A percentile compares a stretch with the other conserved stretches of the same genome.
Conservation (phyloP, 2,329 filamentous ascomycete species). For the Gnomoniopsis smithogilvyi region DNA sequence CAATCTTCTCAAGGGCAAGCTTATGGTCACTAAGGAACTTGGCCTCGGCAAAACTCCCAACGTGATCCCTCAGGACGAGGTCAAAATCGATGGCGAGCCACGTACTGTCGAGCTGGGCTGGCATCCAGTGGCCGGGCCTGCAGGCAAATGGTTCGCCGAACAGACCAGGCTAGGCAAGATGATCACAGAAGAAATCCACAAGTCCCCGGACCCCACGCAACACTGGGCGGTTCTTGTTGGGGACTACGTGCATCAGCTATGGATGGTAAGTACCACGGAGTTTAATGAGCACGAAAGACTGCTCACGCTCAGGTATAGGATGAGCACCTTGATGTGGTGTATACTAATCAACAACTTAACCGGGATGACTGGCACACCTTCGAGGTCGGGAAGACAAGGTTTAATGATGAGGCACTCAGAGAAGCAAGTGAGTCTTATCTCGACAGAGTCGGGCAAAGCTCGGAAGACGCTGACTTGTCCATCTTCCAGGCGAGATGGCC, state of each 20-base stretch:
- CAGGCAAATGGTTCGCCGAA: slow-evolving; percentile 58
- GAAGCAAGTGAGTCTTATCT: slow-evolving; percentile 38
- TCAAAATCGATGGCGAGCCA: slow-evolving; percentile 32
- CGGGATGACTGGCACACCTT: slow-evolving; percentile 49
- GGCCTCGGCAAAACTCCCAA: slow-evolving; percentile 43
- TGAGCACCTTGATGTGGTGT: slow-evolving; percentile 54
- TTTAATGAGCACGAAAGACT: slow-evolving; percentile 1
- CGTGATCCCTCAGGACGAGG: slow-evolving; percentile 37
- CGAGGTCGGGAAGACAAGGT: slow-evolving; percentile 48
- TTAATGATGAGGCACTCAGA: slow-evolving; percentile 51
- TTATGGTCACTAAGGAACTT: slow-evolving; percentile 38
- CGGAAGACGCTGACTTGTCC: neutral
- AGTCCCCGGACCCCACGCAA: slow-evolving; percentile 56
- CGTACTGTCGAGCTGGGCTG: slow-evolving; percentile 52
- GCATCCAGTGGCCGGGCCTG: slow-evolving; percentile 55
- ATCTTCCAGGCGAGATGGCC: slow-evolving; percentile 43
- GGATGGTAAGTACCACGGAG: slow-evolving; percentile 43
- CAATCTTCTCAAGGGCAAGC: slow-evolving; percentile 36
- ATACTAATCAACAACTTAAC: slow-evolving; percentile 47
- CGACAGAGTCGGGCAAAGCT: neutral
- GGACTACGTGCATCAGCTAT: slow-evolving; percentile 54
- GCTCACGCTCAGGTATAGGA: slow-evolving; percentile 32
- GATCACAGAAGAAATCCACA: slow-evolving; percentile 52
- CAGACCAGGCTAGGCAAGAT: slow-evolving; percentile 51
- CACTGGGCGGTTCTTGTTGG: slow-evolving; percentile 59